phyloP scores from a whole-genome alignment of 2,329 filamentous ascomycete species.

The Colletotrichum lentis region DNA sequence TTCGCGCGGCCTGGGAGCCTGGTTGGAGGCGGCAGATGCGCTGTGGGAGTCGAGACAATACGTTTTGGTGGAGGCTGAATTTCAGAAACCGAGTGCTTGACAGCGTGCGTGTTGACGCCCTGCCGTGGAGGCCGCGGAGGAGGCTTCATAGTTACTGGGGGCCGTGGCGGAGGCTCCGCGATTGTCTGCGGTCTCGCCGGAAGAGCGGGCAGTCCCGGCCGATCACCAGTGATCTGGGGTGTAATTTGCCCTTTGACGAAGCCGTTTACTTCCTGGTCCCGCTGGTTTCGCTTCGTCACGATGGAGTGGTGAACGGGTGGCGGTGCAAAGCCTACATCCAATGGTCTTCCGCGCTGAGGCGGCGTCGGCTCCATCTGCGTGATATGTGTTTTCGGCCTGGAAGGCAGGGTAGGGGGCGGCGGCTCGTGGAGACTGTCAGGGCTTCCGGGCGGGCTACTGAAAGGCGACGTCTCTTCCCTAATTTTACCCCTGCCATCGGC shows the following conservation, averaged over 20 bases:
- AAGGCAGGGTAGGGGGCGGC: conserved; percentile 59
- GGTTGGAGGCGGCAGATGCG: conserved; percentile 37
- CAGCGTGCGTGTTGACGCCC: conserved; percentile 42
- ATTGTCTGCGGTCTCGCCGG: conserved; percentile 57
- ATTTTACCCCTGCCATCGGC: conserved; percentile 49
- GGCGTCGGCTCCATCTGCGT: conserved; percentile 42
- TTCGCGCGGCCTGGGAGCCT: conserved; percentile 46
- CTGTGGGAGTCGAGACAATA: conserved; percentile 38
- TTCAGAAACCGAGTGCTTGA: conserved; percentile 41
- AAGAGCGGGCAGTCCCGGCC: conserved; percentile 51
- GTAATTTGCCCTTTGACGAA: conserved; percentile 48
- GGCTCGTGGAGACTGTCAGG: conserved; percentile 65
- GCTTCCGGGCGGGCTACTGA: conserved; percentile 84
- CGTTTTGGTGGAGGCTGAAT: conserved; percentile 42
- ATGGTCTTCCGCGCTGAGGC: conserved; percentile 44
- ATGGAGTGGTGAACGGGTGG: conserved; percentile 62
- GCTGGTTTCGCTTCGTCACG: conserved; percentile 55
- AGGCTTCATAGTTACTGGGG: conserved; percentile 47
- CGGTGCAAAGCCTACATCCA: conserved; percentile 56
- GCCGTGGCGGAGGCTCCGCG: conserved; percentile 45
- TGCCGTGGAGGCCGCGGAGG: conserved; percentile 56
- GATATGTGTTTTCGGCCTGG: conserved; percentile 48
- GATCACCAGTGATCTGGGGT: conserved; percentile 55
- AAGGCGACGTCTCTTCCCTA: conserved; percentile 72
- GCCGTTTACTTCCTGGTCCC: conserved; percentile 55